Conservation (phyloP, 2,329 filamentous ascomycete genomes). For the Graphilbum ipis-grandicollis region DNA sequence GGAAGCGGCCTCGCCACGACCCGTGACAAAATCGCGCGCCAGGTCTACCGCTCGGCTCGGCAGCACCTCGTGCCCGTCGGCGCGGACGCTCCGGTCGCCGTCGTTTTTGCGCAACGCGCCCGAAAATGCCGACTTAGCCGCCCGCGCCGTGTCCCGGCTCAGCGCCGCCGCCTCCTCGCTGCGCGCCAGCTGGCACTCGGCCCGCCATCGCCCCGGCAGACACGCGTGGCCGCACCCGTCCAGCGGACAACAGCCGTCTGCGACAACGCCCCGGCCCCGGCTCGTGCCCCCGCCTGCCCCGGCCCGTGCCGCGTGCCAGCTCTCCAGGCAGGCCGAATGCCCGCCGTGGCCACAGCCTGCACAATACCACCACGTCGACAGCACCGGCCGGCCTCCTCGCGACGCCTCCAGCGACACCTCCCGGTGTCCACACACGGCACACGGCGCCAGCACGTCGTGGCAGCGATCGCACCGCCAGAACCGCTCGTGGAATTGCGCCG, state of each 20-base stretch:
- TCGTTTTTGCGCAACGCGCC: not conserved
- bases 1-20: constrained; percentile 20
- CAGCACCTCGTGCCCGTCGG: constrained; percentile 35
- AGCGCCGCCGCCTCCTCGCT: constrained; percentile 8
- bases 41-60: constrained; percentile 44
- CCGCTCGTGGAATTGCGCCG: not conserved
- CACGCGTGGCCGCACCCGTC: constrained; percentile 49
- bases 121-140: constrained; percentile 3
- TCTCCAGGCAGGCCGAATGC: constrained; percentile 39
- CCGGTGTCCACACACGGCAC: constrained; percentile 40
- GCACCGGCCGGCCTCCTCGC: constrained; percentile 5
- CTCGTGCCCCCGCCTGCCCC: too few relatives aligned
- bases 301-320: constrained; percentile 37
- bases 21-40: constrained; percentile 32
- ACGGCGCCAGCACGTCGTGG: constrained; percentile 31
- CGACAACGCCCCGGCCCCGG: too few relatives aligned
- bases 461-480: constrained; percentile 32
- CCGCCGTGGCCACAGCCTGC: constrained; percentile 45
- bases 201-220: constrained; percentile 36
- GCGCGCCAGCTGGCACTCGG: constrained; percentile 18
- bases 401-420: constrained; percentile 12
- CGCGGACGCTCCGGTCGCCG: constrained; percentile 15
- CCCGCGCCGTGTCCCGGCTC: constrained; percentile 19
- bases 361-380: constrained; percentile 45
- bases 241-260: constrained; percentile 40